These are phyloP conservation scores for Limonomyces culmigenus DNA, from an alignment of 1,284 basidiomycete species.

Conservation along the genomic window DNA sequence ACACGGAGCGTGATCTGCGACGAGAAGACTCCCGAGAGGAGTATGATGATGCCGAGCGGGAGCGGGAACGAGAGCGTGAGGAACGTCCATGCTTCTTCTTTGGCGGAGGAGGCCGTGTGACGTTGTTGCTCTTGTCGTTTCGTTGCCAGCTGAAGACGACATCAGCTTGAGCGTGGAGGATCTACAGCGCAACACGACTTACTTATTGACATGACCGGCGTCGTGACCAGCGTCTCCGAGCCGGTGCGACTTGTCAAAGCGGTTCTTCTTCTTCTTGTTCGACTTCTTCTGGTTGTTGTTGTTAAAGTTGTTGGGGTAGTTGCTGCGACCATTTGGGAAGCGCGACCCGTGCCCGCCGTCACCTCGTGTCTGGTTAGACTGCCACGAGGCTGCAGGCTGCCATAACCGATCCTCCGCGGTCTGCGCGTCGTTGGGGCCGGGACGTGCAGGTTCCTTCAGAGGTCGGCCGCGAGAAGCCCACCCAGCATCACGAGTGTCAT, in stretches of 20 bases:
- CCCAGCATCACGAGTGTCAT: background rate
- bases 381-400: slow-evolving; percentile 19
- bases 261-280: slow-evolving; percentile 20
- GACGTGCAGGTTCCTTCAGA: background rate
- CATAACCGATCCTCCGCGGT: slow-evolving; percentile 15
- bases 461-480: background rate
- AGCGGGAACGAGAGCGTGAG: slow-evolving; percentile 20
- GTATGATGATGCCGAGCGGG: slow-evolving; percentile 40
- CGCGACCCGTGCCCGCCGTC: slow-evolving; percentile 14
- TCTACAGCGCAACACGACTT: too few relatives aligned
- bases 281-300: slow-evolving; percentile 16
- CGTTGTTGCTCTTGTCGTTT: background rate
- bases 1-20: slow-evolving; percentile 15
- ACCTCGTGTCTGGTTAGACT: slow-evolving; percentile 11
- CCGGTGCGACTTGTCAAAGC: slow-evolving; percentile 14
- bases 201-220: slow-evolving; percentile 58
- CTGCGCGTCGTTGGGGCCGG: background rate
- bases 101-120: slow-evolving; percentile 8
- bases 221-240: slow-evolving; percentile 44
- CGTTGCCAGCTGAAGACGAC: too few relatives aligned
- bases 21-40: slow-evolving; percentile 49
- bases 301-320: slow-evolving; percentile 25
- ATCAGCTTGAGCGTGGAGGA: too few relatives aligned
- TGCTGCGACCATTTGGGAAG: slow-evolving; percentile 20
- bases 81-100: too few relatives aligned